phyloP scores from a whole-genome alignment of 176 grass and related monocot species.

The Alloteropsis semialata region DNA sequence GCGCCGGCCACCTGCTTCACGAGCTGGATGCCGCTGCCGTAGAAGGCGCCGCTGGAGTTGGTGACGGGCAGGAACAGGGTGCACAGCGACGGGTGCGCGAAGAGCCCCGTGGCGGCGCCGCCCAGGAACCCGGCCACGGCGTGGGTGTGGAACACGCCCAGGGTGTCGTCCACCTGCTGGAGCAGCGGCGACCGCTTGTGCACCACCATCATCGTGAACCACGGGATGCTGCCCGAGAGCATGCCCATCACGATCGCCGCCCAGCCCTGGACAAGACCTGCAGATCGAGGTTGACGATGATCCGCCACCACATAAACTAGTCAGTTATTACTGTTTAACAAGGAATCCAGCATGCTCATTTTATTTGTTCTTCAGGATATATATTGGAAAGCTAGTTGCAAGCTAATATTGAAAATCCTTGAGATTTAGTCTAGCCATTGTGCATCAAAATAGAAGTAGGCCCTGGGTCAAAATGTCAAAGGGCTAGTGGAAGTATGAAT shows the following conservation, averaged over 20 bases:
- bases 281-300: background rate
- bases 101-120: conserved; percentile 74
- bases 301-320: background rate
- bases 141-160: conserved; percentile 96
- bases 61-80: conserved; percentile 63
- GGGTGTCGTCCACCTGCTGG: conserved; percentile 84
- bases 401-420: background rate
- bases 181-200: conserved; percentile 80
- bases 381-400: background rate
- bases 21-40: conserved; percentile 68
- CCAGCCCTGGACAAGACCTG: conserved; percentile 90
- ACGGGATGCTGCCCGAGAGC: conserved; percentile 83
- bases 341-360: too few species aligned
- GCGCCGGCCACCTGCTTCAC: conserved; percentile 69
- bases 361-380: background rate
- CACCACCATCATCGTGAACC: conserved; percentile 99
- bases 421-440: background rate
- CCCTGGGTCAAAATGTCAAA: background rate
- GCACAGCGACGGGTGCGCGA: conserved; percentile 76
- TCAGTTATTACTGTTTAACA: background rate
- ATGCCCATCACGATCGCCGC: conserved; percentile 88
- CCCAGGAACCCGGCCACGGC: conserved; percentile 88
- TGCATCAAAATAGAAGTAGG: background rate
- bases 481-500: background rate
- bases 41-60: conserved; percentile 78